Evolutionary conservation across 2,329 filamentous ascomycete genomes (phyloP).

Genomic region (Bipolaris bicolor): DNA sequence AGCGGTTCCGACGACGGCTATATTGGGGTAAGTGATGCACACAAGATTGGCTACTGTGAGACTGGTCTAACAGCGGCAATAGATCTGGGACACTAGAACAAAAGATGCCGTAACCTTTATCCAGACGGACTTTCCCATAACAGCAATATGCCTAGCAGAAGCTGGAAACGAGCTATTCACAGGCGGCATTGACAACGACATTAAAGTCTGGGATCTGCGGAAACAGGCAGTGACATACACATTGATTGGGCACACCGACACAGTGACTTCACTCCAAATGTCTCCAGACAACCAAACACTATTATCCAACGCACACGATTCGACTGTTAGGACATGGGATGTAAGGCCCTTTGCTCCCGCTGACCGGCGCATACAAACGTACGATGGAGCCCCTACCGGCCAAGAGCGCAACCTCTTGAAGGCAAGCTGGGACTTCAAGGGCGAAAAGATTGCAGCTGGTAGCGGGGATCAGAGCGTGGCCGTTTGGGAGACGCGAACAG

Average conservation of each 20-base stretch:
- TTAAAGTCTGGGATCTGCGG: constrained; percentile 94
- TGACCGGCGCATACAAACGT: constrained; percentile 82
- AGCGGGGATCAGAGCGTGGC: constrained; percentile 90
- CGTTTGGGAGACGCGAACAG: constrained; percentile 87
- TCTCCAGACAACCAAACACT: constrained; percentile 92
- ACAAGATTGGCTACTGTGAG: neutral
- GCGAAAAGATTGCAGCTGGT: constrained; percentile 85
- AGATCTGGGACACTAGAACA: constrained; percentile 90
- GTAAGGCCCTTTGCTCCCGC: constrained; percentile 91
- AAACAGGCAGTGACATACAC: constrained; percentile 89
- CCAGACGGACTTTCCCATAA: constrained; percentile 89
- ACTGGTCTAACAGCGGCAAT: constrained; percentile 24
- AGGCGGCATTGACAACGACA: constrained; percentile 95
- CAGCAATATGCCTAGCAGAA: constrained; percentile 87
- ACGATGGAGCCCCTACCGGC: constrained; percentile 87
- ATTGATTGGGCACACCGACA: constrained; percentile 88
- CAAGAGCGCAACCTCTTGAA: constrained; percentile 90
- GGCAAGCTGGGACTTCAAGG: constrained; percentile 86
- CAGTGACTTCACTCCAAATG: constrained; percentile 86
- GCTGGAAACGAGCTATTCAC: constrained; percentile 95
- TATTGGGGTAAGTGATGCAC: constrained; percentile 64
- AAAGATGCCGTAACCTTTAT: constrained; percentile 89
- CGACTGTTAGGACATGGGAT: constrained; percentile 93
- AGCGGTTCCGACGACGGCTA: constrained; percentile 93
- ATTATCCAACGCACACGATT: constrained; percentile 91